A percentile compares a stretch with the other conserved stretches of the same genome.
These are phyloP conservation scores for Adansonia grandidieri DNA, from an alignment of 441 rosid species.

Conservation along the genomic window DNA sequence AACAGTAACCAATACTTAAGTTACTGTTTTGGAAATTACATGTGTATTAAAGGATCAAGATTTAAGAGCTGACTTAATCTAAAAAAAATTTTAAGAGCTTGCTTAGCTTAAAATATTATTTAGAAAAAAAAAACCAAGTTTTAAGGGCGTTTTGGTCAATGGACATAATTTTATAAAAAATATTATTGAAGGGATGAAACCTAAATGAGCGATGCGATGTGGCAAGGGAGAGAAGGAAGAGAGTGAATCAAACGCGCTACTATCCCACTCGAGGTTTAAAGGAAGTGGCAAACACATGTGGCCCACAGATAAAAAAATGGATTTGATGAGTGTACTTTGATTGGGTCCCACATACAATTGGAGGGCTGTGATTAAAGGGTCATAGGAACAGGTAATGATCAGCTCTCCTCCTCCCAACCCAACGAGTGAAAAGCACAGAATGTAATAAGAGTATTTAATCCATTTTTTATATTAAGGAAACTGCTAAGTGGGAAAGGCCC, in stretches of 20 bases:
- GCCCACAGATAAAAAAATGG: conserved; percentile 33
- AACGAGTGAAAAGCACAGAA: too few relatives aligned
- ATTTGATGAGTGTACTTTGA: conserved; percentile 34
- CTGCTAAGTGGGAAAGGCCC: neutral
- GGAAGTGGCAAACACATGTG: conserved; percentile 42
- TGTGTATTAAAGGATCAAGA: neutral
- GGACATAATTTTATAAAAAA: neutral
- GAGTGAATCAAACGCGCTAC: conserved; percentile 35
- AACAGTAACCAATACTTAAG: too few relatives aligned
- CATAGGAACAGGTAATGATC: neutral
- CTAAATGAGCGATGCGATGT: too few relatives aligned
- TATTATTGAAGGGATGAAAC: neutral
- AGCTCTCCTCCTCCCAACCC: too few relatives aligned
- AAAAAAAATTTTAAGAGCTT: too few relatives aligned
- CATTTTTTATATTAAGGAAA: too few relatives aligned
- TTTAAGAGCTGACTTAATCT: too few relatives aligned
- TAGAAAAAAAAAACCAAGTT: neutral
- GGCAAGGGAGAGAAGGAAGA: conserved; percentile 22
- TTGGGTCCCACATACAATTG: neutral
- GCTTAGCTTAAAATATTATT: too few relatives aligned
- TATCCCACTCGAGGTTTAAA: conserved; percentile 20
- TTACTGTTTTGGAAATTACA: neutral
- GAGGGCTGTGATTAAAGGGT: neutral
- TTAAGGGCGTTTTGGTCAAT: conserved; percentile 18
- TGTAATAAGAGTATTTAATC: neutral